Conservation (phyloP, 2,329 filamentous ascomycete species). For the Colletotrichum sp. region DNA sequence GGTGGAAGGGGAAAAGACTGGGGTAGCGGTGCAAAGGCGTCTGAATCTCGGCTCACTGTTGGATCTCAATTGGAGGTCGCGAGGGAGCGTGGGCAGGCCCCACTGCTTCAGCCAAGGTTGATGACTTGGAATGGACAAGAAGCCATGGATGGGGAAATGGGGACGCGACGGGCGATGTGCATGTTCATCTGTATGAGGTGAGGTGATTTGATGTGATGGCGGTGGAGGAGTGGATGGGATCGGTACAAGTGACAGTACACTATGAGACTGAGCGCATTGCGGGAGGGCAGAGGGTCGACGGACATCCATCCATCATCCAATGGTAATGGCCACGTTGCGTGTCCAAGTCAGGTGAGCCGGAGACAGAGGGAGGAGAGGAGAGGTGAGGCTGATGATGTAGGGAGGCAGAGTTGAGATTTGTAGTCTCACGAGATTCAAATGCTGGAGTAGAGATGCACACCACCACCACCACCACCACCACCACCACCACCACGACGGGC, state of each 20-base stretch:
- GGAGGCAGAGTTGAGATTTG: not conserved
- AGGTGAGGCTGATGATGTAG: not conserved
- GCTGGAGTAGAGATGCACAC: not conserved
- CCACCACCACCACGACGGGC: not conserved
- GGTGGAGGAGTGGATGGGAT: not conserved
- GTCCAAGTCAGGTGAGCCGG: not conserved
- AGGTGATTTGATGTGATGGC: not conserved
- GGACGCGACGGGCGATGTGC: not conserved
- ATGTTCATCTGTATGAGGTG: not conserved
- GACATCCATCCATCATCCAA: not conserved
- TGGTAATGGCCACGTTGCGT: not conserved
- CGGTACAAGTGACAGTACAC: not conserved
- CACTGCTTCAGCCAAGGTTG: not conserved
- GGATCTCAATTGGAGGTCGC: not conserved
- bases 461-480: not conserved
- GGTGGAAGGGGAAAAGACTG: not conserved
- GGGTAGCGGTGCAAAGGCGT: not conserved
- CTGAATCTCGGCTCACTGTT: not conserved
- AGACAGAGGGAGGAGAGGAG: not conserved
- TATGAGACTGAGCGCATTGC: not conserved
- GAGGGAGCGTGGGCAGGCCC: not conserved
- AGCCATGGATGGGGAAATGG: not conserved
- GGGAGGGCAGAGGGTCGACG: not conserved
- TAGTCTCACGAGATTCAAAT: not conserved
- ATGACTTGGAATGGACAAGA: not conserved